phyloP scores from a whole-genome alignment of 108 stramenopile species.

The Nitzschia putrida region DNA sequence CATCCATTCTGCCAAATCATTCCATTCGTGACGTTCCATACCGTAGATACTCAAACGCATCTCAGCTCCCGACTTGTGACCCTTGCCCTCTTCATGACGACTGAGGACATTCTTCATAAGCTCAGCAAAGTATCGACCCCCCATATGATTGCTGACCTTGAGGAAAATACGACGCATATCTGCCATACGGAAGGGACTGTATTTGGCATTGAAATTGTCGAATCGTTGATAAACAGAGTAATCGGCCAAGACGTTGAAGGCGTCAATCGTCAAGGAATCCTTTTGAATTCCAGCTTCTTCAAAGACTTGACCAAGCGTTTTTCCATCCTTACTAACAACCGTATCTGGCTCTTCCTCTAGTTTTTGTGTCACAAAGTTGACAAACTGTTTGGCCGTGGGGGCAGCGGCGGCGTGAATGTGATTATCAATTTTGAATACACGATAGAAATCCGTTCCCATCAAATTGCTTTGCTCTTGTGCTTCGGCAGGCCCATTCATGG shows the following conservation, averaged over 20 bases:
- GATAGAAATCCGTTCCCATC: conserved; percentile 96
- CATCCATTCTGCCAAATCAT: conserved; percentile 84
- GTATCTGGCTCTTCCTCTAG: conserved; percentile 86
- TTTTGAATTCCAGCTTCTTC: conserved; percentile 89
- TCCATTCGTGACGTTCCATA: conserved; percentile 94
- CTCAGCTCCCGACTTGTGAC: conserved; percentile 90
- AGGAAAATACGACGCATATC: conserved; percentile 98
- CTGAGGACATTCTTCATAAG: conserved; percentile 87
- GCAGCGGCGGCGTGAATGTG: conserved; percentile 98
- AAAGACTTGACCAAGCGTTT: conserved; percentile 80
- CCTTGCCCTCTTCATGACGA: conserved; percentile 88
- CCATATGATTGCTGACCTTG: conserved; percentile 92
- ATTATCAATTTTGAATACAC: conserved; percentile 98
- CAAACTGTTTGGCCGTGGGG: conserved; percentile 96
- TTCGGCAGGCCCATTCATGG: conserved; percentile 82
- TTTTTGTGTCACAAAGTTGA: conserved; percentile 96
- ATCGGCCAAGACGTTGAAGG: conserved; percentile 98
- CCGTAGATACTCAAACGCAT: conserved; percentile 96
- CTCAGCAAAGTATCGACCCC: conserved; percentile 92
- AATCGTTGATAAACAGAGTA: conserved; percentile 98
- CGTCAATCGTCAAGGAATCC: conserved; percentile 98
- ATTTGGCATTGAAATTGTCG: conserved; percentile 99
- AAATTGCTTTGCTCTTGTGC: conserved; percentile 75
- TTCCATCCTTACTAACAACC: conserved; percentile 76
- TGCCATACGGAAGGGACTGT: conserved; percentile 96